Conservation (phyloP, 2,329 filamentous ascomycete species). For the Cryphonectria carpinicola region DNA sequence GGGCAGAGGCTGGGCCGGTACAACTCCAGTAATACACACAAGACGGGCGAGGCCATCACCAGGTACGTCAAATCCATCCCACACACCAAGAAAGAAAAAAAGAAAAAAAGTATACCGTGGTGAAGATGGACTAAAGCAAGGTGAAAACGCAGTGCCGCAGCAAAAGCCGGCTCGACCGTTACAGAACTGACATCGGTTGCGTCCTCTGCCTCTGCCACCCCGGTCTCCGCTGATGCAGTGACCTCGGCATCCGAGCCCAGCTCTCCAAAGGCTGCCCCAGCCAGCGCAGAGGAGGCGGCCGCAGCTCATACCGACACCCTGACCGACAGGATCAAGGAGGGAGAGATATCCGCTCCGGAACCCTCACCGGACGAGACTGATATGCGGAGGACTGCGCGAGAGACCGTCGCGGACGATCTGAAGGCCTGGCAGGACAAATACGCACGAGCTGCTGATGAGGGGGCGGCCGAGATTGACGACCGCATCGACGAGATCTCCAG, state of each 20-base stretch:
- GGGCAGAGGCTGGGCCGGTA: conserved; percentile 84
- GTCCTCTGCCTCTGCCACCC: conserved; percentile 32
- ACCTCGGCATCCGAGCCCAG: conserved; percentile 29
- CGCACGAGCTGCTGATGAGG: conserved; percentile 81
- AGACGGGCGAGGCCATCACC: conserved; percentile 40
- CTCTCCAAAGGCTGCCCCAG: conserved; percentile 27
- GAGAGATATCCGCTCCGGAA: conserved; percentile 48
- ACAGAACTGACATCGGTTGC: conserved; percentile 39
- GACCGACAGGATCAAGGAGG: conserved; percentile 31
- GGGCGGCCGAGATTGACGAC: conserved; percentile 72
- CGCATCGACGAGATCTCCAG: conserved; percentile 63
- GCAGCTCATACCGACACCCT: conserved; percentile 31
- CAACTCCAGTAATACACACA: conserved; percentile 49
- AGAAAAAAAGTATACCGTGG: too few relatives aligned
- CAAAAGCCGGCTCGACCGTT: conserved; percentile 43
- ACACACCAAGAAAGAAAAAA: background rate
- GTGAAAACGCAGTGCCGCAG: conserved; percentile 32
- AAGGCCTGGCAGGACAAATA: conserved; percentile 88
- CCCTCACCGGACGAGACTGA: conserved; percentile 55
- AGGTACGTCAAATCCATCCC: conserved; percentile 20
- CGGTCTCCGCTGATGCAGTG: conserved; percentile 28
- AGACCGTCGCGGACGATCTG: conserved; percentile 77
- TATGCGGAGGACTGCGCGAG: conserved; percentile 60
- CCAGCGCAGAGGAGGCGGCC: conserved; percentile 33
- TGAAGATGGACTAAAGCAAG: background rate